Evolutionary conservation across 495 filamentous ascomycete genomes (phyloP).

Genomic region (Xylaria curta): DNA sequence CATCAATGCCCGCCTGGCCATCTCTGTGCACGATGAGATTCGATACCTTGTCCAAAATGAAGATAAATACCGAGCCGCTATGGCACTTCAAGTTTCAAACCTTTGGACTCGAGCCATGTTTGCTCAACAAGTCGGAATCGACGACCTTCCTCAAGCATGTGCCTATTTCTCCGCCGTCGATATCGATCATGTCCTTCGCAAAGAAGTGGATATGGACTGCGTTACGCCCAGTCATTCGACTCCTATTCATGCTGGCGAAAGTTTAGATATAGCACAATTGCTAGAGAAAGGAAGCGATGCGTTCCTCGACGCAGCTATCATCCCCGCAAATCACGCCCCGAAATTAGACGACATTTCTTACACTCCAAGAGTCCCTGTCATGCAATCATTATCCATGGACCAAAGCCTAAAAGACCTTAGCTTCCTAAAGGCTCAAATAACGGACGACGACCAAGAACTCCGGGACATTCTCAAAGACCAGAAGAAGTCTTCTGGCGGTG

Average conservation of each 20-base stretch:
- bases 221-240: constrained; percentile 84
- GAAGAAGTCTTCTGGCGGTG: constrained; percentile 33
- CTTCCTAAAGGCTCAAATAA: constrained; percentile 86
- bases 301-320: constrained; percentile 67
- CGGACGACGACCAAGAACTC: constrained; percentile 74
- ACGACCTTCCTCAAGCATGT: constrained; percentile 91
- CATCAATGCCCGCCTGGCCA: constrained; percentile 80
- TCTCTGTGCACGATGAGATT: constrained; percentile 98
- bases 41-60: constrained; percentile 86
- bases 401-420: constrained; percentile 47
- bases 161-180: constrained; percentile 97
- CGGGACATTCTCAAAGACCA: constrained; percentile 71
- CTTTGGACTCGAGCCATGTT: constrained; percentile 98
- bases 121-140: constrained; percentile 91
- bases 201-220: constrained; percentile 98
- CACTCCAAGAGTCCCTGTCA: constrained; percentile 74
- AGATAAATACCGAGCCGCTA: constrained; percentile 85
- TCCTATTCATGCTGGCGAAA: constrained; percentile 85
- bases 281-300: constrained; percentile 70
- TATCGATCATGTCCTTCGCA: constrained; percentile 90
- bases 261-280: constrained; percentile 76
- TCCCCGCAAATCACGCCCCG: constrained; percentile 55
- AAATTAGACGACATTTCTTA: constrained; percentile 68
- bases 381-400: constrained; percentile 65
- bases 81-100: constrained; percentile 94